Evolutionary conservation across 208 protist species (phyloP).

Genomic region (Endotrypanum monterogeii): DNA sequence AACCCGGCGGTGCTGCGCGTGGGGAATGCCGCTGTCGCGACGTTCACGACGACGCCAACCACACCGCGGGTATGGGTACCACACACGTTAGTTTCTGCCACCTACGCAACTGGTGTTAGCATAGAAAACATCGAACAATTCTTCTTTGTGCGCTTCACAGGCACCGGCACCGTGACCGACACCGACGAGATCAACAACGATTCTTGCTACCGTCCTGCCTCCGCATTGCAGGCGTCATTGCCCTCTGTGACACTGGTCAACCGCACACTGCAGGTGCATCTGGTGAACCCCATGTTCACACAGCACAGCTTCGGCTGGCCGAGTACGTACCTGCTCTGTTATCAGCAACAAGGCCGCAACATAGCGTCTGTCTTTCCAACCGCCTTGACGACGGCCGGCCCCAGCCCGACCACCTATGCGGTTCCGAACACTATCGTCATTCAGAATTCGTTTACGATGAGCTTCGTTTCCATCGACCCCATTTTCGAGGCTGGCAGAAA

Average conservation of each 20-base stretch:
- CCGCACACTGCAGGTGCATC: slow-evolving; percentile 62
- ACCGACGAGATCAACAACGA: slow-evolving; percentile 54
- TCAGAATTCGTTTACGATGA: slow-evolving; percentile 62
- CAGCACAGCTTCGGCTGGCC: slow-evolving; percentile 52
- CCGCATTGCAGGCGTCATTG: slow-evolving; percentile 35
- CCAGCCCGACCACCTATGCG: slow-evolving; percentile 79
- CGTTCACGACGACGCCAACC: slow-evolving; percentile 52
- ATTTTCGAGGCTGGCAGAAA: slow-evolving; percentile 59
- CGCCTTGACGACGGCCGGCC: slow-evolving; percentile 42
- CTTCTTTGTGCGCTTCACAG: slow-evolving; percentile 74
- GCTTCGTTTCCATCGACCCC: slow-evolving; percentile 52
- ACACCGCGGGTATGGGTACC: slow-evolving; percentile 68
- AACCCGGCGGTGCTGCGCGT: slow-evolving; percentile 48
- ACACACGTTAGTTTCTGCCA: slow-evolving; percentile 43
- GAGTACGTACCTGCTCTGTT: slow-evolving; percentile 76
- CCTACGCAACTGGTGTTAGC: slow-evolving; percentile 26
- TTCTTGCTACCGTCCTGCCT: slow-evolving; percentile 72
- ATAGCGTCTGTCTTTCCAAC: slow-evolving; percentile 74
- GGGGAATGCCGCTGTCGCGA: slow-evolving; percentile 45
- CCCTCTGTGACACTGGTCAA: slow-evolving; percentile 53
- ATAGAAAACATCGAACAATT: slow-evolving; percentile 42
- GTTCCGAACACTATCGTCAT: slow-evolving; percentile 55
- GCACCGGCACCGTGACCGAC: slow-evolving; percentile 26
- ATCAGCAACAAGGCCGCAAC: slow-evolving; percentile 48
- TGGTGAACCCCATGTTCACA: slow-evolving; percentile 35